Conservation (phyloP, 169 alveolate genomes). For the Cryptosporidium parvum region DNA sequence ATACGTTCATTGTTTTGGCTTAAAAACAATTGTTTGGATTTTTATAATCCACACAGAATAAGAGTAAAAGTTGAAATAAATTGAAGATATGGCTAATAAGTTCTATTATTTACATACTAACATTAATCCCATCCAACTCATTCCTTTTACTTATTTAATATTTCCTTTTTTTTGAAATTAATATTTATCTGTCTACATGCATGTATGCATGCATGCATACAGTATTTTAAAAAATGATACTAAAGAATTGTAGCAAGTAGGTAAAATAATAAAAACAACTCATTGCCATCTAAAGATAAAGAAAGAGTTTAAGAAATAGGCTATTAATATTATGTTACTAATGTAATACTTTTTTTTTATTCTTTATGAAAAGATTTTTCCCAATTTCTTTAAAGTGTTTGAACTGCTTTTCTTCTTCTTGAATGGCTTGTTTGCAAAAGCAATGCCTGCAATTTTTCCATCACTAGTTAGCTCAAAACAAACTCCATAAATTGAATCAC, state of each 20-base stretch:
- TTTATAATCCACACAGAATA: too few species aligned
- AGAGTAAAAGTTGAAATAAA: background rate
- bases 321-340: background rate
- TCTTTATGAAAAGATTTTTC: background rate
- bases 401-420: constrained; percentile 19
- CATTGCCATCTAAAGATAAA: background rate
- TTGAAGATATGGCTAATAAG: too few species aligned
- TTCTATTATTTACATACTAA: too few species aligned
- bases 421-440: constrained; percentile 63
- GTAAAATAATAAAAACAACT: background rate
- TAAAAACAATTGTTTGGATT: too few species aligned
- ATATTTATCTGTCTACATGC: background rate
- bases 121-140: background rate
- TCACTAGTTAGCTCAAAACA: constrained; percentile 72
- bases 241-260: constrained; percentile 2
- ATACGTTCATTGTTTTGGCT: background rate
- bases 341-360: constrained; percentile 8
- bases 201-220: background rate
- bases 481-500: constrained; percentile 68
- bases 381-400: background rate
- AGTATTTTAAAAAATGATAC: background rate
- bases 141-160: background rate
- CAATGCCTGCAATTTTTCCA: constrained; percentile 73
- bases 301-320: background rate
- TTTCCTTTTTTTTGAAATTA: background rate